A percentile compares a stretch with the other conserved stretches of the same genome.
phyloP scores from a whole-genome alignment of 352 stramenopile species.

The Phytopythium chamaehyphon region DNA sequence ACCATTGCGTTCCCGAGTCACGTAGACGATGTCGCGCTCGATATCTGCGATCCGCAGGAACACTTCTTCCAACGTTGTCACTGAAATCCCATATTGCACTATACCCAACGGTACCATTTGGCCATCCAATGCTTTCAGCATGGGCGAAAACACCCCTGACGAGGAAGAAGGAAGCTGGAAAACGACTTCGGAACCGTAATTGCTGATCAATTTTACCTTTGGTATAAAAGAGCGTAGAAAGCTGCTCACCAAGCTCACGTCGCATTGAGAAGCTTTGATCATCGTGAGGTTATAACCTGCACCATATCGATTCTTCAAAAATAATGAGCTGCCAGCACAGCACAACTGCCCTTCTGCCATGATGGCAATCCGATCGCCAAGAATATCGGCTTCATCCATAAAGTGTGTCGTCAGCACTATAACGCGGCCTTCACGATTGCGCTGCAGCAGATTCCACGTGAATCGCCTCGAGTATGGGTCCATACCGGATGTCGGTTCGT shows the following conservation, averaged over 20 bases:
- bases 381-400: conserved; percentile 79
- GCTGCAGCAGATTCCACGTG: conserved; percentile 92
- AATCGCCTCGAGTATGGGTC: conserved; percentile 93
- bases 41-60: conserved; percentile 84
- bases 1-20: conserved; percentile 11
- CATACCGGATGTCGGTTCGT: conserved; percentile 95
- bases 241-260: conserved; percentile 20
- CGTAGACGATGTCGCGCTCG: conserved; percentile 33
- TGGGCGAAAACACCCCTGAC: conserved; percentile 80
- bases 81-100: conserved; percentile 93
- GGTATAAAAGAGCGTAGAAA: conserved; percentile 61
- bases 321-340: conserved; percentile 84
- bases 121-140: conserved; percentile 87
- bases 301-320: conserved; percentile 93
- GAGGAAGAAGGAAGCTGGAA: conserved; percentile 92
- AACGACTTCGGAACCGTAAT: conserved; percentile 92
- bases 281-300: conserved; percentile 87
- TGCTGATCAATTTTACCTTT: conserved; percentile 79
- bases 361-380: conserved; percentile 88
- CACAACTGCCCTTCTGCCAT: conserved; percentile 89
- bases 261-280: conserved; percentile 37
- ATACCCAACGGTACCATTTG: conserved; percentile 52
- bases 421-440: conserved; percentile 73
- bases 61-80: conserved; percentile 99
- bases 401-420: conserved; percentile 87